These are phyloP conservation scores for Orbilia javanica DNA, from an alignment of 2,329 filamentous ascomycete species.

Conservation along the genomic window DNA sequence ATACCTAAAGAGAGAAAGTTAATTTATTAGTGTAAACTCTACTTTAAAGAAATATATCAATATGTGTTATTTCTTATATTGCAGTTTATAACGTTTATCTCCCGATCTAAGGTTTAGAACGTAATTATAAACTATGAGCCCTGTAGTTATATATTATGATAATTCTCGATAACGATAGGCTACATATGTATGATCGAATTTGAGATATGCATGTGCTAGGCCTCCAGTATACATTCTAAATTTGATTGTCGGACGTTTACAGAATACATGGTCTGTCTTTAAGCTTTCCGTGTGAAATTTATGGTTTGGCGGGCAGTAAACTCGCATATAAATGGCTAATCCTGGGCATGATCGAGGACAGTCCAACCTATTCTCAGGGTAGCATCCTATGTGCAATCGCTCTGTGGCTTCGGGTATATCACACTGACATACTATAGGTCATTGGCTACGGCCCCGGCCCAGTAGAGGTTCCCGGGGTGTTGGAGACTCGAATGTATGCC, in stretches of 20 bases:
- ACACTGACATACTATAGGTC: too few species aligned
- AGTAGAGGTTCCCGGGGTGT: too few species aligned
- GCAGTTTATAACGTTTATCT: too few species aligned
- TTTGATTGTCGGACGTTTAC: neutral
- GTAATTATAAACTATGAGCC: too few species aligned
- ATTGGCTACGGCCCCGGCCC: neutral
- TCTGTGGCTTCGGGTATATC: neutral
- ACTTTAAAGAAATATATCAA: slow-evolving; percentile 25
- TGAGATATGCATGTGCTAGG: too few species aligned
- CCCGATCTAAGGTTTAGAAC: too few species aligned
- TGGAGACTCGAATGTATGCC: too few species aligned
- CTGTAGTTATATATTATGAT: neutral
- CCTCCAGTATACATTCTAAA: neutral
- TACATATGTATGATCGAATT: too few species aligned
- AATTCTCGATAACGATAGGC: neutral
- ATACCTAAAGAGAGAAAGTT: neutral
- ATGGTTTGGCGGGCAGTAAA: neutral
- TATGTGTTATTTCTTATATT: too few species aligned
- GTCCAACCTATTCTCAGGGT: neutral
- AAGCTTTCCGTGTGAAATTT: neutral
- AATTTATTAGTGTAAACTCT: neutral
- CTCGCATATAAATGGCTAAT: neutral
- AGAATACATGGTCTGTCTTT: too few species aligned
- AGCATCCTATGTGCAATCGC: neutral
- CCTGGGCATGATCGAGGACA: too few species aligned